Base-by-base conservation (phyloP, 208 protist species). In the Trypanosoma cruzi region DNA sequence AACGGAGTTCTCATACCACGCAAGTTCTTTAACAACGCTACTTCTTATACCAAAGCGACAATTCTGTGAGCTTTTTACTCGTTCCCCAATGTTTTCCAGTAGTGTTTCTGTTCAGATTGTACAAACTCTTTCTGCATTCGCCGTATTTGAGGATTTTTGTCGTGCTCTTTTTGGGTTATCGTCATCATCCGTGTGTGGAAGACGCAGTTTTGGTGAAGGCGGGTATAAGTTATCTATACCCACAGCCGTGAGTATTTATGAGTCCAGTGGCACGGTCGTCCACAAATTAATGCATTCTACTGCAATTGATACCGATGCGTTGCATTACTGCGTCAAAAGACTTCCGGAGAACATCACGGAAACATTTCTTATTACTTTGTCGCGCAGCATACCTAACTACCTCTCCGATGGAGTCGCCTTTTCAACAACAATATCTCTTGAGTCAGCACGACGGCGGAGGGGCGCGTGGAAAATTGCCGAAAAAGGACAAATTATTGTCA, bases 1-100 rank as follows among this genome's bases (percentile, higher is more conserved):
- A 24, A 79, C 79, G 5, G 85, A 93, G 66, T 93, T 93, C 64
- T 89, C 82, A 32, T 93, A 89, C 57, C 88, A 93, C 64, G 84
- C 85, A 28, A 93, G 88, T 70, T 80, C 84, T 40, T 64, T 71
- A 71, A 65, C 76, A 16, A 89, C 83, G 10, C 71, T 93, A 22
- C 67, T 93, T 24, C 81, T 93, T 42, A 90, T 93, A 37, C 82
- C 81, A 13, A 83, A 86, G 64, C 74, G 86, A 53, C 76, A 93
- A 61, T 78, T 93, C 48, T 71, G 83, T 40, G 70, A 68, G 5
- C 77, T 93, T 22, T 90, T 93, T 54, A 58, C 60, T n/a, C 74
- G 80, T 34, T 93, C 88, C 2, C 68, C 88, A 73, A 84, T 93
- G 32, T 91, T 93, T 40, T 80, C 88, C 8, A 93, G 87, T 62